Base-by-base conservation (phyloP, 495 filamentous ascomycete species). In the Tuber aestivum region DNA sequence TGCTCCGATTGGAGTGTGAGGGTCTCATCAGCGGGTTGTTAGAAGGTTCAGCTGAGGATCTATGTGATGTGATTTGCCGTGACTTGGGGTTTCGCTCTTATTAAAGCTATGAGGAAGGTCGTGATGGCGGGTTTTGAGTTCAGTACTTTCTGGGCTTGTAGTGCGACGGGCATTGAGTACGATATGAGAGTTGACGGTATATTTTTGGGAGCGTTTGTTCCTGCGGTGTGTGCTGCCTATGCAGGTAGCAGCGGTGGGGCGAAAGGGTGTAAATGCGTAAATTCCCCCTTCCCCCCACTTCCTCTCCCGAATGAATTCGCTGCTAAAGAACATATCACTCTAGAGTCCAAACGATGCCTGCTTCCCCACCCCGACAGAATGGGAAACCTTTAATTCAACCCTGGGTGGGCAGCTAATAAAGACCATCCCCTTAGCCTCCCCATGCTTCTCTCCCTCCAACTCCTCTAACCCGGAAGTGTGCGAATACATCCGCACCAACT, bases 391-490 rank as follows among this genome's bases (percentile, higher is more conserved):
- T 41, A 89, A 88, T 77, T 69, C 35, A 0, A 83, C 87, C 0
- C 79, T 88, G 18, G 81, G 83, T 27, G 89, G 89, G 61, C 84
- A 86, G 74, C 83, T 92, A 45, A 84, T 90, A 74, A 82, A 80
- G 32, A 87, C 86, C 40, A 50, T 83, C 72, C 88, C 90, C 70
- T 84, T 88, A 27, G 90, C 85, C 77, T 85, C 85, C 74, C 83
- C 87, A 70, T 92, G 90, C 80, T 89, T 91, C 81, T 72, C 72
- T 5, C 21, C 69, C 18, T 77, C 79, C 69, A 72, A 74, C 12
- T 68, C 81, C 32, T 86, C 85, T 70, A 72, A 86, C 71, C 79
- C 75, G 5, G 72, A 80, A 0, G 56, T 70, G 32, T 87, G 87
- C 69, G 70, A 38, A 71, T 32, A 23, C 45, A 42, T 21, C 18